Evolutionary conservation across 2,329 filamentous ascomycete species (phyloP).

Genomic region (Pseudomassariella vexata): DNA sequence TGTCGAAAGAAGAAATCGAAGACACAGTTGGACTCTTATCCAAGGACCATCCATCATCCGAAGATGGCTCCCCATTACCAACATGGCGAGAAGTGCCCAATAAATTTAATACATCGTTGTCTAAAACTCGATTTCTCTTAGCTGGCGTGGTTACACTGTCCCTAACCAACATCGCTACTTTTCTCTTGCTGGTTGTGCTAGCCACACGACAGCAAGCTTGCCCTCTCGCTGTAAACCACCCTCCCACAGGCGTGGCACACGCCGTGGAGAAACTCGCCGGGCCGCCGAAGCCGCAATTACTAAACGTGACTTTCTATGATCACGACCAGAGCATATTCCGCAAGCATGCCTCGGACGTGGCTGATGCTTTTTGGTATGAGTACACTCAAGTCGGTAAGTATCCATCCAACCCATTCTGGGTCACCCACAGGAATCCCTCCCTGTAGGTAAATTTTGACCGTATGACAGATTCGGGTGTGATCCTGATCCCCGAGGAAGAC

Average conservation of each 20-base stretch:
- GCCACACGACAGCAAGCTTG: background rate
- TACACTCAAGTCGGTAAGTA: slow-evolving; percentile 10
- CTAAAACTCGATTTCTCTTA: background rate
- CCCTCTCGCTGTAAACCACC: slow-evolving; percentile 3
- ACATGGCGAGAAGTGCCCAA: background rate
- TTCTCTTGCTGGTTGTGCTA: background rate
- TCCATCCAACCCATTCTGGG: no score
- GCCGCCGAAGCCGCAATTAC: slow-evolving; percentile 3
- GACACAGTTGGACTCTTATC: no score
- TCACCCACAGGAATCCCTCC: background rate
- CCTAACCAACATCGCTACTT: background rate
- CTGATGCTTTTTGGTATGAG: slow-evolving; percentile 10
- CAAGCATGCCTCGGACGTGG: slow-evolving; percentile 7
- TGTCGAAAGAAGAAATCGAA: no score
- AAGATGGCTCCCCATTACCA: background rate
- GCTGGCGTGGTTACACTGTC: background rate
- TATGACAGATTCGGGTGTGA: slow-evolving; percentile 6
- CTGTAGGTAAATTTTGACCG: background rate
- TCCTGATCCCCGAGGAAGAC: slow-evolving; percentile 9
- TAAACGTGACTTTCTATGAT: slow-evolving; percentile 11
- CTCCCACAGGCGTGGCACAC: slow-evolving; percentile 8
- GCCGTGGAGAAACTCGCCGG: slow-evolving; percentile 1
- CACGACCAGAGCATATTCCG: slow-evolving; percentile 9
- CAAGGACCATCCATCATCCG: no score
- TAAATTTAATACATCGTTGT: no score